A percentile compares a stretch with the other conserved stretches of the same genome.
phyloP scores from a whole-genome alignment of 345 rosid genomes.

The Kandelia obovata region DNA sequence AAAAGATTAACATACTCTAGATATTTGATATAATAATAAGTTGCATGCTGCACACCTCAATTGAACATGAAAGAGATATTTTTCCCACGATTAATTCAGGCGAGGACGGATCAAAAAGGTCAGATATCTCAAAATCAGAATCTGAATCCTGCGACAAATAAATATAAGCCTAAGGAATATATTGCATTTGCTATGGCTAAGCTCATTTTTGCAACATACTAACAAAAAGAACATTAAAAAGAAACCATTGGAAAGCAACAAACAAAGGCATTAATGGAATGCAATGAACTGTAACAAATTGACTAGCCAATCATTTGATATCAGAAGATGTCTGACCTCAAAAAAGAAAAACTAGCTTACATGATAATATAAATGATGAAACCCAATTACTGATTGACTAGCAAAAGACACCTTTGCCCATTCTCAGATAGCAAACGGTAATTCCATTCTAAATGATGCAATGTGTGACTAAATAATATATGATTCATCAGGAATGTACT shows the following conservation, averaged over 20 bases:
- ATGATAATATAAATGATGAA: background rate
- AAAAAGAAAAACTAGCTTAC: background rate
- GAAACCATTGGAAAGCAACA: too few species aligned
- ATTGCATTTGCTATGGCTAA: too few species aligned
- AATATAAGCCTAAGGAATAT: background rate
- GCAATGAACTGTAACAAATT: too few species aligned
- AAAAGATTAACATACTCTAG: conserved; percentile 8
- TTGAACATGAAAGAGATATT: conserved; percentile 63
- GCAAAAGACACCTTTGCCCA: background rate
- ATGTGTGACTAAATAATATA: too few species aligned
- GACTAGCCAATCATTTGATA: background rate
- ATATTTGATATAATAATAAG: background rate
- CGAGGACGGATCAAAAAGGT: conserved; percentile 69
- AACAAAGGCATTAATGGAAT: too few species aligned
- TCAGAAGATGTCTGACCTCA: background rate
- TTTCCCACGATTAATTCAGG: conserved; percentile 55
- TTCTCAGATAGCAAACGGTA: background rate
- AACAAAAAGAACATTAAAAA: too few species aligned
- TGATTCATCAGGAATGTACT: too few species aligned
- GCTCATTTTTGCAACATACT: too few species aligned
- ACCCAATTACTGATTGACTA: background rate
- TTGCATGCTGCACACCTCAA: conserved; percentile 57
- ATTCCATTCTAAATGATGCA: too few species aligned
- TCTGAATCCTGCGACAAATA: conserved; percentile 53
- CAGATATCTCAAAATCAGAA: conserved; percentile 40